Conservation (phyloP, 1,139 yeast genomes). For the Scheffersomyces insectosa region DNA sequence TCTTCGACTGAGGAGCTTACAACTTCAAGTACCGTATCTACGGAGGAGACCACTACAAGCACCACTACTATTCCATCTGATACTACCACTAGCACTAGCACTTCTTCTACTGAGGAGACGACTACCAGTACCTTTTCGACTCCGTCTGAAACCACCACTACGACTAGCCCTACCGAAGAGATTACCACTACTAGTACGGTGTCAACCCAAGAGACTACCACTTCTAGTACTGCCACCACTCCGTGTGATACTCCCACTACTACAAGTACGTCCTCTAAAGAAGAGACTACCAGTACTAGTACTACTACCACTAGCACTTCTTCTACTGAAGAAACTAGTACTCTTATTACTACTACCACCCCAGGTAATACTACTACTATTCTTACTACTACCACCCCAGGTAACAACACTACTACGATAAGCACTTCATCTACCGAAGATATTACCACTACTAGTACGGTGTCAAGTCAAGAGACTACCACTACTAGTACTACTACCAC, state of each 20-base stretch:
- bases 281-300: conserved; percentile 23
- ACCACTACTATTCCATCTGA: neutral
- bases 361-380: conserved; percentile 8
- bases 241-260: conserved; percentile 17
- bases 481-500: no score
- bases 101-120: neutral
- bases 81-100: conserved; percentile 1
- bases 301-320: conserved; percentile 12
- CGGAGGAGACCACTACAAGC: neutral
- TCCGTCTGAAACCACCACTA: neutral
- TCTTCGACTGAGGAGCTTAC: neutral
- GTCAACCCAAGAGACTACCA: conserved; percentile 1
- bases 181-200: no score
- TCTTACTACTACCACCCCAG: conserved; percentile 5
- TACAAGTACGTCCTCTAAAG: conserved; percentile 24
- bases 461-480: no score
- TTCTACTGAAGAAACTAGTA: conserved; percentile 7
- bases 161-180: neutral
- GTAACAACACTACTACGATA: conserved; percentile 1
- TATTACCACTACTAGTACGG: neutral
- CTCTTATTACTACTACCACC: conserved; percentile 7
- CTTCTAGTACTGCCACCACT: conserved; percentile 9
- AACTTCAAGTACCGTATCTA: neutral
- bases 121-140: neutral
- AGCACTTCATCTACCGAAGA: neutral